Evolutionary conservation across 345 rosid genomes (phyloP), one percentile per base, ranked within the genome.

Genomic region (Clarkia xantiana): DNA sequence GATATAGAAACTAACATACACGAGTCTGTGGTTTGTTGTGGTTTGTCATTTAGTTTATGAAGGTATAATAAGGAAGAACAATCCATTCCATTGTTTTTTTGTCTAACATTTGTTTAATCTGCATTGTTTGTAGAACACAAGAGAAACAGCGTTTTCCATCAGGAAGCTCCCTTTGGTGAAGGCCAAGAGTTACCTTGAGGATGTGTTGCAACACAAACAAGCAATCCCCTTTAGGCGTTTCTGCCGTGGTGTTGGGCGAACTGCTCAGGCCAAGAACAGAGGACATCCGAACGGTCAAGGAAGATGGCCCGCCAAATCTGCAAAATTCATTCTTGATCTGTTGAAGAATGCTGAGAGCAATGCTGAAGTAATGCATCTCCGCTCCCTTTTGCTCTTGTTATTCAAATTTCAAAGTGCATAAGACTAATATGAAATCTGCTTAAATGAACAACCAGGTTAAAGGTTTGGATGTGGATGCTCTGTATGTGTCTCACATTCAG

Each of bases 201-300:
- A 87, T 93, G 99, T 93, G 55, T 66, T 84, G 58, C 94, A 68
- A 15, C 99, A 93, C 71, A 93, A 93, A 64, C 99, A 93, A 66
- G 99, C 99, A 10, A 84, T 93, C n/a, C 99, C 99, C 15, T 93
- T 93, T 80, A 66, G 90, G 7, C 89, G 95, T 10, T 93, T 78
- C 68, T 93, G 96, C 16, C 34, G 96, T 58, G 99, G 96, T 40
- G 95, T 93, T 4, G 99, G 96, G 14, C 75, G 96, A n/a, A 93
- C 99, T 70, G 96, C 99, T 48, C 99, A 93, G 73, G 99, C 96
- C 19, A 93, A 93, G 75, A 87, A 80, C 73, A 78, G 96, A 5
- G 36, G 36, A 66, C 96, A 87, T 53, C 78, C 94, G 0, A 91
- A 91, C 55, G 98, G 98, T 20, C 96, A 91, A 58, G 98, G 96